Base-by-base conservation (phyloP, 148 eudicot species). In the Pharnaceum exiguum region DNA sequence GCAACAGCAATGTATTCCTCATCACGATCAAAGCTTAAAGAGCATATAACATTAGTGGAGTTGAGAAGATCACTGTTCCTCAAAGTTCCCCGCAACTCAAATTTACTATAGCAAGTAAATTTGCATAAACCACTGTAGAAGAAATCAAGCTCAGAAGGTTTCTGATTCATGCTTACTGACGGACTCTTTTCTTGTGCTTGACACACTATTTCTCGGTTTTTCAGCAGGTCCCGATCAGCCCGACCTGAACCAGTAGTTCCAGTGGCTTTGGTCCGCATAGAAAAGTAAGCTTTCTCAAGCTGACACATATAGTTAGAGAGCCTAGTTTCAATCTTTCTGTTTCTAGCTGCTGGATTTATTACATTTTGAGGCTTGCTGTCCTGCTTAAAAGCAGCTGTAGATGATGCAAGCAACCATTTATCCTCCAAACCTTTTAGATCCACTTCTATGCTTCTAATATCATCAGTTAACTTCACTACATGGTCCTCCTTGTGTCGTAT, bases 1-100 rank as follows among this genome's bases (percentile, higher is more conserved):
- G 85, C 98, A 60, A 88, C 73, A 66, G 98, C 98, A 49, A 93
- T 61, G 60, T 75, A 85, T 44, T 85, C 86, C 63, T 83, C 95
- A 46, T 93, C 95, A 7, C 86, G 82, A 49, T 93, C 96, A 73
- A 93, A 93, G 81, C 95, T 73, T 67, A 93, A 59, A 48, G 98
- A 85, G 61, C 94, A 81, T 27, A 93, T 78, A 17, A 86, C 83
- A 69, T 89, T 85, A 50, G 79, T 49, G 37, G 90, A 83, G 51
- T 68, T 86, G 32, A 64, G 58, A 51, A 88, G 61, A 52, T 86
- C 89, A 24, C 76, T 72, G 19, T 79, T 86, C 69, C 84, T 75
- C 30, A 89, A 60, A 43, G 59, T 63, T 48, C 89, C 95, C 31
- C 86, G 67, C 2, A 79, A 75, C 76, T 86, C 81, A 62, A 83